Percentiles rank a stretch among this genome's conserved stretches.
phyloP scores from a whole-genome alignment of 2,329 filamentous ascomycete species.

The Leptographium flavum region DNA sequence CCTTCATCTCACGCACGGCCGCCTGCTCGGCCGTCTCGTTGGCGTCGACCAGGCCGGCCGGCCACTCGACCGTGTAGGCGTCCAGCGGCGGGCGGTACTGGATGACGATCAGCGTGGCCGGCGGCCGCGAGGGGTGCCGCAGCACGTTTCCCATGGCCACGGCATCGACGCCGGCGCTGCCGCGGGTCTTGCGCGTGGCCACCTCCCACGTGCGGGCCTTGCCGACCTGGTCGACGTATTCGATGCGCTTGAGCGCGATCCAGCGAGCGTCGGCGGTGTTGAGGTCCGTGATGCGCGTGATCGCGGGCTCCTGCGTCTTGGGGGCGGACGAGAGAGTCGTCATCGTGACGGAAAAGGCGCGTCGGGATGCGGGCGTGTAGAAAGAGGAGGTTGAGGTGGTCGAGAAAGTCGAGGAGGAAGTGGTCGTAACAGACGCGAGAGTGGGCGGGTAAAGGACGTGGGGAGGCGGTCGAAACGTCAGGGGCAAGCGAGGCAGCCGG shows the following conservation, averaged over 20 bases:
- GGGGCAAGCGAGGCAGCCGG: neutral
- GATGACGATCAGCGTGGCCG: slow-evolving; percentile 21
- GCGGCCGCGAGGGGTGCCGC: slow-evolving; percentile 25
- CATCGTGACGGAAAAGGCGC: neutral
- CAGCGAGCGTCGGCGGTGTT: slow-evolving; percentile 37
- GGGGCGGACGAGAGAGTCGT: slow-evolving; percentile 7
- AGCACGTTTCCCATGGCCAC: slow-evolving; percentile 50
- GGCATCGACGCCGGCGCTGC: slow-evolving; percentile 40
- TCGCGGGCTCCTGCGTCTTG: slow-evolving; percentile 28
- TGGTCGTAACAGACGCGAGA: neutral
- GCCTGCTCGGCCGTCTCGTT: slow-evolving; percentile 35
- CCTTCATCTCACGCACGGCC: slow-evolving; percentile 36
- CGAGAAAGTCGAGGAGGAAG: neutral
- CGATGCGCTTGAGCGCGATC: slow-evolving; percentile 40
- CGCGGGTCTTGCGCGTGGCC: slow-evolving; percentile 41
- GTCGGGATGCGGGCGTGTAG: neutral
- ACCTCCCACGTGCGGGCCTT: slow-evolving; percentile 44
- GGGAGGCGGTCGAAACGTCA: neutral
- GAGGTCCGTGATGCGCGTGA: slow-evolving; percentile 32
- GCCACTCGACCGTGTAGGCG: slow-evolving; percentile 38
- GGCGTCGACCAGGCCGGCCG: slow-evolving; percentile 37
- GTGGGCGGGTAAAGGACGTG: too few relatives aligned
- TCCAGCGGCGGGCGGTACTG: slow-evolving; percentile 24
- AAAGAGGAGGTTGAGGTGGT: too few relatives aligned
- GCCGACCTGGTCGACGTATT: slow-evolving; percentile 42